Evolutionary conservation across 371 early-diverging fungal genomes (phyloP), one percentile per base, ranked within the genome.

Genomic region (Cokeromyces recurvatus): DNA sequence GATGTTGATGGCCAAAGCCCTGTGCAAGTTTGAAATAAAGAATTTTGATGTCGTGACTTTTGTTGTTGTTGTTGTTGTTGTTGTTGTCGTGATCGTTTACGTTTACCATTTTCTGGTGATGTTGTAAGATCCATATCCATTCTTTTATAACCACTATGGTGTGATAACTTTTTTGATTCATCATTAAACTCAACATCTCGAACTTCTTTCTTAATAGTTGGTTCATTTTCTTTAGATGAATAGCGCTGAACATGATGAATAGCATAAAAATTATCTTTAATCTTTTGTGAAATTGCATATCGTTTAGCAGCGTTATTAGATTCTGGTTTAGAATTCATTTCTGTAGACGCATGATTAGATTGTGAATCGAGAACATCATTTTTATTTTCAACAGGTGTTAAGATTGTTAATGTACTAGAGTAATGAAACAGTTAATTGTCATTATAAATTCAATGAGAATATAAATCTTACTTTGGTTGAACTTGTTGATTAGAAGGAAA

Each of bases 191-290:
- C n/a, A n/a, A n/a, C n/a, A n/a, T n/a, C n/a, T n/a, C n/a, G n/a
- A n/a, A n/a, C n/a, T n/a, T n/a, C n/a, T n/a, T n/a, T n/a, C n/a
- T n/a, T n/a, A n/a, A n/a, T n/a, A n/a, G n/a, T n/a, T n/a, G n/a
- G n/a, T n/a, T n/a, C n/a, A n/a, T n/a, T n/a, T n/a, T n/a, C n/a
- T n/a, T n/a, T n/a, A n/a, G n/a, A n/a, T n/a, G n/a, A n/a, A n/a
- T n/a, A n/a, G n/a, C n/a, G n/a, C n/a, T n/a, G n/a, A n/a, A 42
- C 31, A 21, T 53, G 53, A 31, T 39, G 53, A 46, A 53, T 53
- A 21, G 53, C 53, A 36, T 53, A 53, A 17, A 53, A 53, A 9
- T 40, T 53, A 14, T 46, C 41, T 32, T 46, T 39, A 2, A 29
- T 23, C 10, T 42, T 35, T 27, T 40, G 42, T 0, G 47, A 36